phyloP scores from a whole-genome alignment of 1,284 basidiomycete species.

The Ustilago trichophora region DNA sequence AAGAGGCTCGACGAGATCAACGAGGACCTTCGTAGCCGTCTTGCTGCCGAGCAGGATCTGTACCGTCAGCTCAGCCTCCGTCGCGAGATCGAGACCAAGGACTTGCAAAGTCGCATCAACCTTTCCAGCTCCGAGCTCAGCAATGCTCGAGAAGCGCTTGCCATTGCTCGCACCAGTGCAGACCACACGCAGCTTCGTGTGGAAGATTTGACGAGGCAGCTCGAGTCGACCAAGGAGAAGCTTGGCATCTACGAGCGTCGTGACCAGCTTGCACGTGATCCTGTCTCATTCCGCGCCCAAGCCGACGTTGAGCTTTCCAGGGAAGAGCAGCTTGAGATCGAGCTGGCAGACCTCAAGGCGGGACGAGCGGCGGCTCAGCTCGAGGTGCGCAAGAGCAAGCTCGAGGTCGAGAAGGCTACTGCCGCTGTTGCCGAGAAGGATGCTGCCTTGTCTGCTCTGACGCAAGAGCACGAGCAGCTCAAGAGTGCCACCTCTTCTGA shows the following conservation, averaged over 20 bases:
- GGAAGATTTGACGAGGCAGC: constrained; percentile 75
- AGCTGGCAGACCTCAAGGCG: constrained; percentile 73
- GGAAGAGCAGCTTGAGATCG: constrained; percentile 82
- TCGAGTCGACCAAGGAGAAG: constrained; percentile 82
- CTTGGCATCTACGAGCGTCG: constrained; percentile 85
- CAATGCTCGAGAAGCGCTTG: constrained; percentile 77
- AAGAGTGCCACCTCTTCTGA: constrained; percentile 27
- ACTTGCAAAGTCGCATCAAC: constrained; percentile 78
- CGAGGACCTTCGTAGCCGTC: constrained; percentile 77
- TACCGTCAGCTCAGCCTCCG: constrained; percentile 77
- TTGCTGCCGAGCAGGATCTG: constrained; percentile 82
- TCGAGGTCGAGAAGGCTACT: constrained; percentile 80
- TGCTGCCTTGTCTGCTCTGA: constrained; percentile 72
- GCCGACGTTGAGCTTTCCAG: constrained; percentile 68
- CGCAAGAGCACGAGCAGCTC: constrained; percentile 78
- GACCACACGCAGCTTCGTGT: constrained; percentile 81
- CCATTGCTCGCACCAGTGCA: constrained; percentile 80
- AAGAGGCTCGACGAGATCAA: constrained; percentile 73
- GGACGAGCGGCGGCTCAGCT: constrained; percentile 61
- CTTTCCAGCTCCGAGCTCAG: constrained; percentile 77
- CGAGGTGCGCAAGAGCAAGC: constrained; percentile 71
- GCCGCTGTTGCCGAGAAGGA: constrained; percentile 77
- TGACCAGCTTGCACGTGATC: constrained; percentile 44
- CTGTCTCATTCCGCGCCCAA: constrained; percentile 31
- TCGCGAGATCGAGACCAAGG: constrained; percentile 81